Conservation (phyloP, 345 rosid species). For the Conringia planisiliqua region DNA sequence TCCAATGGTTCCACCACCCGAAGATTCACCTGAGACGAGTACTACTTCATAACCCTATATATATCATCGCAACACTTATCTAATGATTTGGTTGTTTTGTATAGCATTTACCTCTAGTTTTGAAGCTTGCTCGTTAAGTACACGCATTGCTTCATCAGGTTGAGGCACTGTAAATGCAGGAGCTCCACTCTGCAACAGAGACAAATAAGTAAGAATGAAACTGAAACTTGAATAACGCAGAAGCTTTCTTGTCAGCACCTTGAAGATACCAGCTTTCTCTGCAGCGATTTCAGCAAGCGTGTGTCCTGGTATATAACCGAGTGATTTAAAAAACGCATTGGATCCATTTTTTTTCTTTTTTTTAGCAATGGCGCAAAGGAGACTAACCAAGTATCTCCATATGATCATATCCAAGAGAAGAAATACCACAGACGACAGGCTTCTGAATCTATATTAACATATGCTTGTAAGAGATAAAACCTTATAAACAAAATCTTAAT, state of each 20-base stretch:
- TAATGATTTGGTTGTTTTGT: neutral
- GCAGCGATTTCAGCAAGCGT: slow-evolving; percentile 90
- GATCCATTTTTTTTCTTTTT: neutral
- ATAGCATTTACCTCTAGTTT: slow-evolving; percentile 48
- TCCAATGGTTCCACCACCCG: slow-evolving; percentile 64
- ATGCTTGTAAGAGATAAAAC: neutral
- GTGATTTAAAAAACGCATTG: neutral
- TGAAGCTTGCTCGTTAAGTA: slow-evolving; percentile 69
- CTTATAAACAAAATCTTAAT: neutral
- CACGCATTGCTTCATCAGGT: slow-evolving; percentile 86
- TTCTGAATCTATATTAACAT: slow-evolving; percentile 52
- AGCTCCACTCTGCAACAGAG: slow-evolving; percentile 52
- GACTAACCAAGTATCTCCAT: slow-evolving; percentile 99
- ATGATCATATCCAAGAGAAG: slow-evolving; percentile 97
- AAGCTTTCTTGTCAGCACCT: slow-evolving; percentile 43
- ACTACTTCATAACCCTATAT: neutral
- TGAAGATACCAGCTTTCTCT: slow-evolving; percentile 93
- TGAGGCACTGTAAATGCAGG: slow-evolving; percentile 92
- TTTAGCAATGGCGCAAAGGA: neutral
- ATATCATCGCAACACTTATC: neutral
- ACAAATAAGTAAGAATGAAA: neutral
- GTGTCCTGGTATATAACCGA: slow-evolving; percentile 47
- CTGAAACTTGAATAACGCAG: neutral
- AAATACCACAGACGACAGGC: slow-evolving; percentile 83
- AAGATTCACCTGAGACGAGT: slow-evolving; percentile 61